Base-by-base conservation (phyloP, 1,284 basidiomycete species). In the Gomphus sp. region DNA sequence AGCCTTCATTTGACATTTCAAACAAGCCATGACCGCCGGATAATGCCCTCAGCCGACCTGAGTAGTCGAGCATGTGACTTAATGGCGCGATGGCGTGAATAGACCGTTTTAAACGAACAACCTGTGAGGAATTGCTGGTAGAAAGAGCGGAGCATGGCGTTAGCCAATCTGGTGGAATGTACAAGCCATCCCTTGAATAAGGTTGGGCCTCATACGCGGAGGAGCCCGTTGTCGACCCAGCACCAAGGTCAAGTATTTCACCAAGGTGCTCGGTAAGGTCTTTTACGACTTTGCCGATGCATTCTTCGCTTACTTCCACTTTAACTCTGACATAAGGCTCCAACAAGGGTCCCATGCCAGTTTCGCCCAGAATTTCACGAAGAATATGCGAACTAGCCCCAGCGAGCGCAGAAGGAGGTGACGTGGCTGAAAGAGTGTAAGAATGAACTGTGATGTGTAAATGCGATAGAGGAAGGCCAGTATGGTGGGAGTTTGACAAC, bases 11-110 rank as follows among this genome's bases (percentile, higher is more conserved):
- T 41, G 74, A 71, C 85, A 91, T 90, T 66, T 91, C 89, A 65
- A 92, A 93, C 22, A 78, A 71, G 5, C 90, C 92, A 66, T 89
- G 83, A 1, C 91, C 91, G 48, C 88, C 91, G 0, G 89, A 89
- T 25, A 94, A 70, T 0, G 92, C 86, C 16, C 92, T 82, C 54
- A 94, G 70, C 31, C 90, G 78, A 55, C 76, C 85, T 22, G 87
- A 87, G 67, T 91, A 94, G 67, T 91, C 85, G 31, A 94, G 75
- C 79, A 93, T 84, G 64, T 79, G 80, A 63, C 85, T 87, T 28
- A 94, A 76, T 4, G 91, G 92, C 9, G 87, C 89, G 31, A 84
- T 65, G 3, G 88, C 86, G 61, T 82, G 71, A 22, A 92, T 73
- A n/a, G 81, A 77, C 28, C 84, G 79, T 66, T 80, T 85, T 58